phyloP scores from a whole-genome alignment of 352 stramenopile species.

The Phytophthora palmivora region DNA sequence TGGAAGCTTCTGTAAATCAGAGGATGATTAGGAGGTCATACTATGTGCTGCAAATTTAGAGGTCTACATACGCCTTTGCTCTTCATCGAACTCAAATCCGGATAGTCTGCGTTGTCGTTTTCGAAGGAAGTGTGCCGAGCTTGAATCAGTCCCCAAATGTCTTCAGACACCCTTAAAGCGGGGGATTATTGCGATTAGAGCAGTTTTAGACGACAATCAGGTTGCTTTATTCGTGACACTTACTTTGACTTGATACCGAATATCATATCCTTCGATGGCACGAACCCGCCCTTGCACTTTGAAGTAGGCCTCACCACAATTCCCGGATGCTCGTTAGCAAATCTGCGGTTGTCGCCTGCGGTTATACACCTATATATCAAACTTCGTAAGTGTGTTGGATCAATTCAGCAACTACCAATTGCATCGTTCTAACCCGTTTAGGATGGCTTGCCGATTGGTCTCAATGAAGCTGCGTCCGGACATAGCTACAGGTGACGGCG shows the following conservation, averaged over 20 bases:
- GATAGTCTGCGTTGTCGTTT: constrained; percentile 75
- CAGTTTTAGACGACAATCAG: not conserved
- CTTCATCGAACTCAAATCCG: constrained; percentile 82
- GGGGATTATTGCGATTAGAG: constrained; percentile 1
- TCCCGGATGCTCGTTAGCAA: constrained; percentile 73
- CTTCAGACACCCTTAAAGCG: constrained; percentile 63
- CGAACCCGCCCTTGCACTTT: constrained; percentile 66
- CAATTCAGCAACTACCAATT: not conserved
- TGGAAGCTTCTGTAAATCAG: constrained; percentile 61
- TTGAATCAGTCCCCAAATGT: constrained; percentile 76
- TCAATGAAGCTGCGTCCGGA: constrained; percentile 81
- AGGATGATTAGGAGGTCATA: not conserved
- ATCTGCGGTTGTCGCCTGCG: constrained; percentile 63
- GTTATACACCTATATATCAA: constrained; percentile 49
- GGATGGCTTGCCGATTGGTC: constrained; percentile 76
- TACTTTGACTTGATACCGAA: constrained; percentile 87
- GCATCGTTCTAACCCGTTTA: constrained; percentile 42
- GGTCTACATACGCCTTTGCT: constrained; percentile 80
- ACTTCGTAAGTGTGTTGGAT: not conserved
- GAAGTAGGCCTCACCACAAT: constrained; percentile 69
- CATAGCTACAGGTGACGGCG: constrained; percentile 65
- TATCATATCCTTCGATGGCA: constrained; percentile 60
- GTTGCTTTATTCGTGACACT: not conserved
- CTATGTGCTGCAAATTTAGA: too few relatives aligned
- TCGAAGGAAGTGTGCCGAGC: constrained; percentile 71